Evolutionary conservation across 1,284 basidiomycete genomes (phyloP), one percentile per base, ranked within the genome.

Genomic region (Cryptococcus amylolentus): DNA sequence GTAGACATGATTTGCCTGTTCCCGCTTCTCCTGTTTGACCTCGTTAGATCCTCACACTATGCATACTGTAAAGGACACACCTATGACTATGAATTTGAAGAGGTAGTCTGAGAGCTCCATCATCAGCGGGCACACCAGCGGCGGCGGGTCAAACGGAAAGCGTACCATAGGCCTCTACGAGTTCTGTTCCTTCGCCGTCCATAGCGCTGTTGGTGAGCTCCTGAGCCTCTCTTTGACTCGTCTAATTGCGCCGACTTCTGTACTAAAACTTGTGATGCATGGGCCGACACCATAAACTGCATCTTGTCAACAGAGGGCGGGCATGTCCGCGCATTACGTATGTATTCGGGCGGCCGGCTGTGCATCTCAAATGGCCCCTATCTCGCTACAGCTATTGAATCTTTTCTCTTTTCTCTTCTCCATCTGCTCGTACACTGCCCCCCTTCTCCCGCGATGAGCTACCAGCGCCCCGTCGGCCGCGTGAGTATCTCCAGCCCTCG

Each of bases 1-100:
- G 81, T 41, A 98, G 79, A 77, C 94, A 98, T 20, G 91, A 94
- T 81, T 98, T 98, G 47, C 95, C 95, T 4, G 91, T 91, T 60
- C 92, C 94, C 13, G 94, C 89, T 80, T 97, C 94, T 64, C 93
- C 93, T 95, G 64, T 43, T 44, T 38, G 12, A 46, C 54, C 56
- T 60, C 48, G 39, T 28, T 56, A 67, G 62, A 68, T 90, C 91
- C 92, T 68, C 97, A 91, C 66, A 98, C 85, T 72, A 97, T 96
- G 78, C 91, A 91, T 80, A 97, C 97, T 85, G 96, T 89, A 63
- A 97, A 83, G 76, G 95, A 57, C 68, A 63, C 68, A 91, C 92
- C 93, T 68, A 98, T 91, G 66, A 98, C 85, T 72, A 98, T 96
- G 78, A 91, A 92, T 80, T 97, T 98, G 85, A 97, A 89, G 63